These are phyloP conservation scores for Jatropha curcas DNA, from an alignment of 345 rosid species.

Conservation along the genomic window DNA sequence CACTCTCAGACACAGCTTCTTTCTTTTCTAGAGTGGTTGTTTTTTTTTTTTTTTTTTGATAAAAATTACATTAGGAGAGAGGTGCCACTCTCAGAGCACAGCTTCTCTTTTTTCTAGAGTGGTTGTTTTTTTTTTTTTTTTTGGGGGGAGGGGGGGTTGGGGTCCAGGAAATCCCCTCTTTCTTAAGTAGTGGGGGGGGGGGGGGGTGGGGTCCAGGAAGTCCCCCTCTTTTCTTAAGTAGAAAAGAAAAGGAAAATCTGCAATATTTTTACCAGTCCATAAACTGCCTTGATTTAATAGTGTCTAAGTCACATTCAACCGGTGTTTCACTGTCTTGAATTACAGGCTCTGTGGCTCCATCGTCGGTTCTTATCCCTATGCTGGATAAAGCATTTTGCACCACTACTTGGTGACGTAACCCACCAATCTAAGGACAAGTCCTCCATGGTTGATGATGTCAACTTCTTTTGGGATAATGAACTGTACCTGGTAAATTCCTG, in stretches of 20 bases:
- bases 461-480: conserved; percentile 56
- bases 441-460: conserved; percentile 22
- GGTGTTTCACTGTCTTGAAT: neutral
- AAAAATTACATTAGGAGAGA: conserved; percentile 78
- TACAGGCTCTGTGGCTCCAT: conserved; percentile 84
- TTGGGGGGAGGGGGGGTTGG: neutral
- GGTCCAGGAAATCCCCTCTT: neutral
- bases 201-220: neutral
- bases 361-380: conserved; percentile 68
- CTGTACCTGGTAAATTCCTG: conserved; percentile 50
- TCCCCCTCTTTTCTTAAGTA: neutral
- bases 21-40: too few relatives aligned
- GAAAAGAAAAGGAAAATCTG: neutral
- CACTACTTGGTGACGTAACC: conserved; percentile 12
- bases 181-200: neutral
- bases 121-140: neutral
- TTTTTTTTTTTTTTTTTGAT: neutral
- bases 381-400: conserved; percentile 50
- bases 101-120: too few relatives aligned
- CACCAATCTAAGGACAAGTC: conserved; percentile 24
- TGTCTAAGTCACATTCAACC: neutral
- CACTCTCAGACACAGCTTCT: neutral
- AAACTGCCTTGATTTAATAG: neutral
- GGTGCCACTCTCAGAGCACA: conserved; percentile 36
- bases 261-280: neutral